Evolutionary conservation across 805 yeast species (phyloP).

Genomic region (Candida berthetii): DNA sequence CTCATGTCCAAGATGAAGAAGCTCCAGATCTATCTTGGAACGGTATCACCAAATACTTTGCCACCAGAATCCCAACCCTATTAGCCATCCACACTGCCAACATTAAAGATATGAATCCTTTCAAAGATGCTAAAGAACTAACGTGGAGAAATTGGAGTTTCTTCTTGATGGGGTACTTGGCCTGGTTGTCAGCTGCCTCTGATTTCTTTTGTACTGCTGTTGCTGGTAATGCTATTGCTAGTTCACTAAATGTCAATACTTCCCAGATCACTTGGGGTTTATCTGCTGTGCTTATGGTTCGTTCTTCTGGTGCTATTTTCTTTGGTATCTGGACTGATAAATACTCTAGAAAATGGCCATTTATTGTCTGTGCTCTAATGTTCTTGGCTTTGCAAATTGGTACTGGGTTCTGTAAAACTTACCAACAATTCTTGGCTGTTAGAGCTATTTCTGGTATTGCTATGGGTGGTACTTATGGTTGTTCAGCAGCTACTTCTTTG

Average conservation of each 20-base stretch:
- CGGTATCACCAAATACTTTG: constrained; percentile 9
- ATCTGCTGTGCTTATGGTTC: constrained; percentile 63
- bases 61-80: constrained; percentile 21
- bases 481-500: constrained; percentile 58
- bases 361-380: constrained; percentile 41
- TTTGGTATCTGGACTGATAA: constrained; percentile 60
- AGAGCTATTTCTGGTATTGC: constrained; percentile 63
- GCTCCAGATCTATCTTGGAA: background rate
- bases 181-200: constrained; percentile 71
- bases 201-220: constrained; percentile 63
- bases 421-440: constrained; percentile 50
- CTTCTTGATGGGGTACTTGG: constrained; percentile 51
- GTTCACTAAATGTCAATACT: constrained; percentile 34
- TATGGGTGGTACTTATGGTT: constrained; percentile 70
- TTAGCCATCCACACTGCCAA: constrained; percentile 19
- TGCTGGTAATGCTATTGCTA: constrained; percentile 45
- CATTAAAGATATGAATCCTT: constrained; percentile 31
- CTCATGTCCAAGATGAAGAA: background rate
- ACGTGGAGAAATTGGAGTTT: constrained; percentile 45
- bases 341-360: constrained; percentile 67
- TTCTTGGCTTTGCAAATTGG: constrained; percentile 57
- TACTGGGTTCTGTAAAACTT: constrained; percentile 58
- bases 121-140: constrained; percentile 32
- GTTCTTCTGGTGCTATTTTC: constrained; percentile 60
- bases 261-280: constrained; percentile 66